Evolutionary conservation across 306 rosid species (phyloP).

Genomic region (Fagus crenata): DNA sequence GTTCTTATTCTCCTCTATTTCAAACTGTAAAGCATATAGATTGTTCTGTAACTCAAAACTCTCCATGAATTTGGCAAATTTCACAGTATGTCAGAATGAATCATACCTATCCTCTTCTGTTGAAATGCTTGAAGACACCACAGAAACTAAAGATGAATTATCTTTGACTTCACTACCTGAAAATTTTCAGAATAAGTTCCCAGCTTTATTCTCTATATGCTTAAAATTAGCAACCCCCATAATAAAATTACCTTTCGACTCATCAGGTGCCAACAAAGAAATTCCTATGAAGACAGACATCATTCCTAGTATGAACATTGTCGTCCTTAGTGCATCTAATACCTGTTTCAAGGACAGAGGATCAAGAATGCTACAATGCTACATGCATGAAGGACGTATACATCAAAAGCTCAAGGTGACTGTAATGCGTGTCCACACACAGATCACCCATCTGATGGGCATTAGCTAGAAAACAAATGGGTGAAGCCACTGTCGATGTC

Average conservation of each 20-base stretch:
- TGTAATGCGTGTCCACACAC: conserved; percentile 2
- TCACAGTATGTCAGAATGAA: neutral
- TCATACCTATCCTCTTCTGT: conserved; percentile 68
- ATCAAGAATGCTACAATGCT: neutral
- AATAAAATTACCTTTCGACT: conserved; percentile 66
- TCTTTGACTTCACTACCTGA: conserved; percentile 76
- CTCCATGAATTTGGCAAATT: neutral
- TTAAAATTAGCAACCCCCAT: conserved; percentile 14
- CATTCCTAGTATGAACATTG: conserved; percentile 93
- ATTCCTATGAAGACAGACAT: conserved; percentile 87
- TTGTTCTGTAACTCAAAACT: neutral
- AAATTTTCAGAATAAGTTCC: conserved; percentile 34
- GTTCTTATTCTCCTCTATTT: neutral
- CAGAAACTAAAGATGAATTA: conserved; percentile 52
- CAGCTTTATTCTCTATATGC: conserved; percentile 21
- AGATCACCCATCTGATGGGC: neutral
- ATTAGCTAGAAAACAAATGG: neutral
- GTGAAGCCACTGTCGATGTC: neutral
- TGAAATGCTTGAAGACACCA: conserved; percentile 57
- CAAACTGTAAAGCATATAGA: neutral
- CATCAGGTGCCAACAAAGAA: conserved; percentile 96
- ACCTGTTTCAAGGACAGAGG: conserved; percentile 58
- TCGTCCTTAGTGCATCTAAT: conserved; percentile 81
- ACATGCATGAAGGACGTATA: neutral
- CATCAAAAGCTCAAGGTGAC: conserved; percentile 12